Evolutionary conservation across 257 asterid species (phyloP), one percentile per base, ranked within the genome.

Genomic region (Gentiana straminea): DNA sequence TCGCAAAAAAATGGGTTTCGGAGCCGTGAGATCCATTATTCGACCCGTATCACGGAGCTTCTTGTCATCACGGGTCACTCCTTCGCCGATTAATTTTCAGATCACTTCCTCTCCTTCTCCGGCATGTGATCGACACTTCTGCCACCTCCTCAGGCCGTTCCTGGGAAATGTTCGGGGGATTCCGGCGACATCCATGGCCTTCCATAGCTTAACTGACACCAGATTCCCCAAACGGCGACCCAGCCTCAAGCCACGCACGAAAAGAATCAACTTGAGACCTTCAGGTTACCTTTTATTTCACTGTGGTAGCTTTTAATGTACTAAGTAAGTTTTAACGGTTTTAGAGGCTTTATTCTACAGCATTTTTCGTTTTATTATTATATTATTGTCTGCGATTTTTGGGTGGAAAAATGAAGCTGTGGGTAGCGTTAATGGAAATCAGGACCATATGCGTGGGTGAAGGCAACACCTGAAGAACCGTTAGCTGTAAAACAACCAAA

Each of bases 401-500:
- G 46, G 8, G 38, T 13, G 32, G 7, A 53, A 2, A 5, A 10
- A 41, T 41, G 46, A 41, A 41, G 46, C 46, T 41, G 46, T 7
- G 7, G 46, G 13, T 35, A 50, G 44, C 7, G n/a, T 13, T 51
- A 43, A 4, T 49, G 60, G 45, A 52, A 63, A 32, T 38, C 70
- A 86, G 97, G 97, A 54, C 94, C 94, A 4, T 84, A 74, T 71
- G 83, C 88, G 13, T 88, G 84, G 67, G 86, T 81, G 61, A 79
- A 78, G 70, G 75, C 66, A 66, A 70, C 57, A 51, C 91, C 93
- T n/a, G 83, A 87, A 52, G 81, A 90, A 38, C 84, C 93, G 52
- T 77, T 82, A 62, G 67, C 49, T 61, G 74, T 81, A 33, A 90
- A 79, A 51, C 83, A 84, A 68, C 97, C 97, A 13, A 90, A 90